Conservation (phyloP, 2,329 filamentous ascomycete species). For the Coccinonectria pachysandricola region DNA sequence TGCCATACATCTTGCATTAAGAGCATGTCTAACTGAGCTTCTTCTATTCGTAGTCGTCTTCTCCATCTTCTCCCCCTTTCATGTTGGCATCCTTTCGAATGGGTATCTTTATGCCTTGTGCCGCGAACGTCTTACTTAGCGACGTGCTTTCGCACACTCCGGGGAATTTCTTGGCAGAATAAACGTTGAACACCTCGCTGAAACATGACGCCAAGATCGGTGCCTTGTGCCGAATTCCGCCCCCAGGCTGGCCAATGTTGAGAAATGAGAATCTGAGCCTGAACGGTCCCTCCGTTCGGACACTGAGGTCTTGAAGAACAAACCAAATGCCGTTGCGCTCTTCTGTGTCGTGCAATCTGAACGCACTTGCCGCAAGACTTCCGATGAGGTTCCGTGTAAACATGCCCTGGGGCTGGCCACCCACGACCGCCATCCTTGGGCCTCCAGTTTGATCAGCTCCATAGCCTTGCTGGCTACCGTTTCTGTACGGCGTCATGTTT, state of each 20-base stretch:
- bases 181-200: slow-evolving; percentile 85
- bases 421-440: slow-evolving; percentile 26
- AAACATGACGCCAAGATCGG: slow-evolving; percentile 79
- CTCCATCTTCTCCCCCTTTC: slow-evolving; percentile 41
- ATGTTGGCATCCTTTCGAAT: slow-evolving; percentile 74
- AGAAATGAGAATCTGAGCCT: slow-evolving; percentile 66
- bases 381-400: slow-evolving; percentile 93
- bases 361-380: slow-evolving; percentile 79
- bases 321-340: slow-evolving; percentile 92
- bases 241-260: slow-evolving; percentile 55
- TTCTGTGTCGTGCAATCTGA: slow-evolving; percentile 66
- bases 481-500: slow-evolving; percentile 18
- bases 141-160: slow-evolving; percentile 91
- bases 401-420: slow-evolving; percentile 62
- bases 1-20: too few relatives aligned
- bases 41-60: slow-evolving; percentile 33
- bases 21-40: too few relatives aligned
- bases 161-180: slow-evolving; percentile 95
- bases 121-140: slow-evolving; percentile 85
- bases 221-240: slow-evolving; percentile 63
- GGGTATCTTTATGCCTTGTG: slow-evolving; percentile 92
- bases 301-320: slow-evolving; percentile 87
- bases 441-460: slow-evolving; percentile 21
- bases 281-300: slow-evolving; percentile 85
- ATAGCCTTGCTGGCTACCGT: slow-evolving; percentile 16